Base-by-base conservation (phyloP, 2,329 filamentous ascomycete genomes). In the Phoma sp. region DNA sequence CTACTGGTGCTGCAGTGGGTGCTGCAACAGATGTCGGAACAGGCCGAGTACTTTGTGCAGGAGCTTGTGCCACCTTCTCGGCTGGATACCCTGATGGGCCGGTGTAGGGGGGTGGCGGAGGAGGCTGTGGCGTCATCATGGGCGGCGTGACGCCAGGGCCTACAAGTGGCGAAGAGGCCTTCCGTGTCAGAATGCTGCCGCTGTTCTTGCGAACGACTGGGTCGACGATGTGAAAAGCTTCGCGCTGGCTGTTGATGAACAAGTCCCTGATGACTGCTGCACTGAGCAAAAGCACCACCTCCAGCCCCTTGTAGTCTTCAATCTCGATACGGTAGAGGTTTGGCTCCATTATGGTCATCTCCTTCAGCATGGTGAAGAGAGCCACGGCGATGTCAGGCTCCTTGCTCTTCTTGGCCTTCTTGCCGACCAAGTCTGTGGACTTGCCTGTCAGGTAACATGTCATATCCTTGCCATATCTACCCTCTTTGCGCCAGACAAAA, bases 361-460 rank as follows among this genome's bases (percentile, higher is more conserved):
- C 90, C 63, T 86, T 88, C 24, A 88, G 81, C 17, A 84, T 83
- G 62, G 72, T 71, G 80, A 93, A 96, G 66, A 98, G 84, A 2
- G 92, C 92, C n/a, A 98, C 83, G 0, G 92, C 93, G 64, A 98
- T 98, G 76, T 98, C 95, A 0, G 95, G 94, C 73, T 99, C 95
- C 72, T 91, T 94, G 78, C 83, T 90, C 62, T 73, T 74, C 80
- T 91, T 87, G 2, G 69, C 70, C 63, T 82, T 91, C 76, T 88
- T 91, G 21, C 85, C 86, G 27, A 85, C 85, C 3, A 79, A 72
- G 45, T 84, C 82, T 0, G 89, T 85, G 12, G 86, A 89, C 72
- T 88, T 90, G 15, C 94, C 93, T 0, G 88, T 90, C 78, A 96
- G 83, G 74, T 89, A 92, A 76, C 93, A 97, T 1, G 90, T 92